Evolutionary conservation across 768 basidiomycete species (phyloP), one percentile per base, ranked within the genome.

Genomic region (Jaapia argillacea): DNA sequence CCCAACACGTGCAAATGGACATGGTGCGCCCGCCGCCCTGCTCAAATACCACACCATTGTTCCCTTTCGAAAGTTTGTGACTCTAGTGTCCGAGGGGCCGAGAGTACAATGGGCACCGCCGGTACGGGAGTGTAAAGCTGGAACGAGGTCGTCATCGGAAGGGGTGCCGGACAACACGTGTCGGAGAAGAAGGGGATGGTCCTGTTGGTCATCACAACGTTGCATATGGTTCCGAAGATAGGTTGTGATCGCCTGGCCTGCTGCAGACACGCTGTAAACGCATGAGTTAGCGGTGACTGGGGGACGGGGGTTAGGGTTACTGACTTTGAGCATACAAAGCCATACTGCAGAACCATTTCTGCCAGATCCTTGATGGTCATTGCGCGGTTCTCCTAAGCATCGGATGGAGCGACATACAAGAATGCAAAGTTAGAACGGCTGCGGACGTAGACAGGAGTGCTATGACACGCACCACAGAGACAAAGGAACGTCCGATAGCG

Each of bases 351-450:
- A 27, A 77, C 71, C 64, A 79, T 74, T 52, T 86, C 81, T 24
- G 85, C 79, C 43, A 88, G 75, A 65, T 88, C 85, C 59, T 87
- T 88, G 65, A 87, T 81, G 33, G 85, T 87, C 79, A 86, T 83
- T 38, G 85, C 85, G 40, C 82, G 77, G 61, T 88, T 88, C 55
- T 81, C 75, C 82, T 85, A 42, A 54, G 45, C 31, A 48, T 41
- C 47, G n/a, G 40, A 51, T 45, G 47, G 47, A 33, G 14, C 47
- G 50, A 51, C 48, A 44, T 25, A 44, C 10, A 36, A 47, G 21
- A 13, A 43, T 27, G 41, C 0, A 25, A 43, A 23, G 22, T n/a
- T 20, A 36, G 27, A 47, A 28, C 5, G 28, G 24, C 18, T 6
- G 41, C 21, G 44, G 37, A 24, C 20, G 22, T 10, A 7, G 20